Evolutionary conservation across 2,329 filamentous ascomycete genomes (phyloP).

Genomic region (Alternaria viburni): DNA sequence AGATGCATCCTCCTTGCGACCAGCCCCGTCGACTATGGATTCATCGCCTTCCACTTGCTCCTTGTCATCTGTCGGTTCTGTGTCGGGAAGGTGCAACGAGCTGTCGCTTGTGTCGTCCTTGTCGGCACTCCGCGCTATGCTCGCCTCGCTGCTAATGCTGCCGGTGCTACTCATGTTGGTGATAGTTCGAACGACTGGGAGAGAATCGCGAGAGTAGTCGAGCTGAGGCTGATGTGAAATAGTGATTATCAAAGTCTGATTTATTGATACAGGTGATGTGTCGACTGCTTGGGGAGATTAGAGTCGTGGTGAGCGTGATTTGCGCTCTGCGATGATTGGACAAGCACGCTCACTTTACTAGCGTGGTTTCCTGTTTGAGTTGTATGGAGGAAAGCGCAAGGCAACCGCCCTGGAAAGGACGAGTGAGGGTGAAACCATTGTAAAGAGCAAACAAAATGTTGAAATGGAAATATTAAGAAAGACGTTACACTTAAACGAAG

Average conservation of each 20-base stretch:
- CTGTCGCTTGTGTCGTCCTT: neutral
- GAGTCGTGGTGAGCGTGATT: neutral
- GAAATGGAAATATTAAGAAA: neutral
- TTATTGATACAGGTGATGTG: neutral
- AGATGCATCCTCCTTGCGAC: neutral
- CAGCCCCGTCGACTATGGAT: neutral
- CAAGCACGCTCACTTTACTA: neutral
- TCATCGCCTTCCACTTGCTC: neutral
- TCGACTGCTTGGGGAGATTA: neutral
- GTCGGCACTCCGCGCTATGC: neutral
- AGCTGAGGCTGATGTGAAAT: neutral
- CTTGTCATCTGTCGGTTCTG: neutral
- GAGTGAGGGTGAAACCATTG: neutral
- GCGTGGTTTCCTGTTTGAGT: constrained; percentile 1
- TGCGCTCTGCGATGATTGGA: constrained; percentile 1
- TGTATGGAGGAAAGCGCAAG: neutral
- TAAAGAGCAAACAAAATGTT: neutral
- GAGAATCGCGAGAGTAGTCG: neutral
- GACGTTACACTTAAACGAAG: neutral
- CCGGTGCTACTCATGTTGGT: neutral
- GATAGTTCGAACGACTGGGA: neutral
- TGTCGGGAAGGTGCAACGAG: neutral
- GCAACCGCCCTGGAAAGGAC: neutral
- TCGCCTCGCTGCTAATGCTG: neutral
- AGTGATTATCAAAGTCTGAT: neutral